A percentile compares a stretch with the other conserved stretches of the same genome.
Conservation (phyloP, 768 basidiomycete species). For the Paxillus rubicundulus region DNA sequence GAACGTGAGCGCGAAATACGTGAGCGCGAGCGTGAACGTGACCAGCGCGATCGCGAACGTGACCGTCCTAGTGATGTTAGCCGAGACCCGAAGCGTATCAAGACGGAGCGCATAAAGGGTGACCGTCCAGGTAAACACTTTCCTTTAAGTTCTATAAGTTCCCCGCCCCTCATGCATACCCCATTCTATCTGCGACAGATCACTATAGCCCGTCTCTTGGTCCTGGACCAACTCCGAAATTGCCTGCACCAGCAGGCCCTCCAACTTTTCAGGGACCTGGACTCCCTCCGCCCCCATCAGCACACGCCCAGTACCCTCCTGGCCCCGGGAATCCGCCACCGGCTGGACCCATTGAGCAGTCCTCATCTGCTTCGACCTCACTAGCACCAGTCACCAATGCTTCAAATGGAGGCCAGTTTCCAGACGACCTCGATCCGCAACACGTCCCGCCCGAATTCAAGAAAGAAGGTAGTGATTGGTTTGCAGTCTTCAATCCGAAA, state of each 20-base stretch:
- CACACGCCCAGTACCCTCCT: constrained; percentile 30
- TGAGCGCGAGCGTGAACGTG: constrained; percentile 33
- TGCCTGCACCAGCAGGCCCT: constrained; percentile 27
- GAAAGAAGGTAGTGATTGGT: constrained; percentile 84
- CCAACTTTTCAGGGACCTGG: constrained; percentile 36
- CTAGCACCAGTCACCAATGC: constrained; percentile 25
- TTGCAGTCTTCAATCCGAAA: constrained; percentile 82
- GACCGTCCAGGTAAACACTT: constrained; percentile 42
- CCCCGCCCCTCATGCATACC: constrained; percentile 34
- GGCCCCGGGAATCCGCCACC: constrained; percentile 34
- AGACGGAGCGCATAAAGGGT: constrained; percentile 48
- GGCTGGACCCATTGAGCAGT: constrained; percentile 25
- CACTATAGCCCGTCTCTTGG: constrained; percentile 37
- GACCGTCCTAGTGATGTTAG: constrained; percentile 44
- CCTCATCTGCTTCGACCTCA: constrained; percentile 18
- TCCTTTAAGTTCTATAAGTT: constrained; percentile 22
- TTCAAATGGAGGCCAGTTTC: constrained; percentile 33
- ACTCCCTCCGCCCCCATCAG: constrained; percentile 34
- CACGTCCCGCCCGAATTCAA: constrained; percentile 34
- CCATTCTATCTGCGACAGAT: constrained; percentile 27
- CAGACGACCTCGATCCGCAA: constrained; percentile 33
- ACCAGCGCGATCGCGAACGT: constrained; percentile 43
- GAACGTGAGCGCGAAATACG: constrained; percentile 39
- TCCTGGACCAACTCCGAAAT: constrained; percentile 41
- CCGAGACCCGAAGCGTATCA: constrained; percentile 61